phyloP scores from a whole-genome alignment of 371 early-diverging fungal genomes.

The Lichtheimia ramosa region DNA sequence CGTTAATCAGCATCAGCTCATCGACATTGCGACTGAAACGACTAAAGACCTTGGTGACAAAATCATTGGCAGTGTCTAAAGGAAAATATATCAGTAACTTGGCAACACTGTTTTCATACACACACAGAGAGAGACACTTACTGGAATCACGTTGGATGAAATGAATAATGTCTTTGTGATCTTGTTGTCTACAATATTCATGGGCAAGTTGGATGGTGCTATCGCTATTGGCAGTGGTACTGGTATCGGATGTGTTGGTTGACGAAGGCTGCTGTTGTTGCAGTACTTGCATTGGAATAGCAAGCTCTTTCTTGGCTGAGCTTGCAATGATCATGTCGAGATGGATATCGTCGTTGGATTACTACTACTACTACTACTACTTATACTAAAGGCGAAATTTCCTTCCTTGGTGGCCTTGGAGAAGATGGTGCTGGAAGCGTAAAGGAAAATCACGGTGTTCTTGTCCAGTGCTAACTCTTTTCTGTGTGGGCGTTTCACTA shows the following conservation, averaged over 20 bases:
- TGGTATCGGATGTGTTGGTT: not conserved
- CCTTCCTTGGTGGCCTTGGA: conserved; percentile 57
- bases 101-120: not conserved
- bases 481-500: conserved; percentile 37
- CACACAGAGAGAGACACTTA: conserved; percentile 6
- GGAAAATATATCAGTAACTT: not conserved
- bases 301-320: conserved; percentile 37
- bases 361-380: conserved; percentile 29
- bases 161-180: conserved; percentile 15
- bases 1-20: conserved; percentile 29
- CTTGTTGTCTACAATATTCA: conserved; percentile 7
- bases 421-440: conserved; percentile 55
- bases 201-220: conserved; percentile 1
- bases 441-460: conserved; percentile 50
- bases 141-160: conserved; percentile 13
- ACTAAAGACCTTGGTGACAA: conserved; percentile 38
- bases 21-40: conserved; percentile 24
- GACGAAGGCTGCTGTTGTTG: conserved; percentile 14
- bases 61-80: conserved; percentile 19
- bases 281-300: conserved; percentile 39
- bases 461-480: conserved; percentile 56
- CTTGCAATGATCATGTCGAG: conserved; percentile 50
- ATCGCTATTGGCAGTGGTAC: not conserved
- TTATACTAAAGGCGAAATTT: conserved; percentile 42
- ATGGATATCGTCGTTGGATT: conserved; percentile 11